Conservation (phyloP, 2,329 filamentous ascomycete genomes). For the Aspergillus ruber region DNA sequence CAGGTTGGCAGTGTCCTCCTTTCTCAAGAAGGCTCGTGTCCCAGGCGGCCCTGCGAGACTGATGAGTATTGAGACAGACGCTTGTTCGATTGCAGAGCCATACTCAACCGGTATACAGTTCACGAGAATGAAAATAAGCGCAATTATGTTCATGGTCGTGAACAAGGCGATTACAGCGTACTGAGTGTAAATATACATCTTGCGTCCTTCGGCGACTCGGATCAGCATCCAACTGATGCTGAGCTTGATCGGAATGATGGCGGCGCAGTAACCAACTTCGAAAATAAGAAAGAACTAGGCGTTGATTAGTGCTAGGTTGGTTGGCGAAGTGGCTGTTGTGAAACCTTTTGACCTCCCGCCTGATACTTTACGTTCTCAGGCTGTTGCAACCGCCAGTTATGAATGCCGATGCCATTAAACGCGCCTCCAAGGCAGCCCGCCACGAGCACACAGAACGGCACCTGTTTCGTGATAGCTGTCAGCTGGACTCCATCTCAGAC, state of each 20-base stretch:
- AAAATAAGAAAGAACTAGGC: slow-evolving; percentile 19
- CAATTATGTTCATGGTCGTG: slow-evolving; percentile 17
- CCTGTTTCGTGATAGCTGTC: slow-evolving; percentile 3
- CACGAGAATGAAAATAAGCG: slow-evolving; percentile 16
- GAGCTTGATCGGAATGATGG: slow-evolving; percentile 21
- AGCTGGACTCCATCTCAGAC: not conserved
- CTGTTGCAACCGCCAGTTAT: slow-evolving; percentile 6
- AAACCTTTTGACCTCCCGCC: slow-evolving; percentile 13
- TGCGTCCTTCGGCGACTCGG: slow-evolving; percentile 17
- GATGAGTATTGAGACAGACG: not conserved
- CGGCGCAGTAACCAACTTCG: slow-evolving; percentile 20
- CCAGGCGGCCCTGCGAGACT: slow-evolving; percentile 14
- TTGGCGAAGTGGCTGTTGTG: not conserved
- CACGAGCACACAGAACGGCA: slow-evolving; percentile 14
- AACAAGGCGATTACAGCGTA: slow-evolving; percentile 15
- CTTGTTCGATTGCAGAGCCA: not conserved
- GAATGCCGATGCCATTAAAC: slow-evolving; percentile 19
- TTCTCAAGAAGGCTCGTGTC: slow-evolving; percentile 8
- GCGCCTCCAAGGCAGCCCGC: slow-evolving; percentile 16
- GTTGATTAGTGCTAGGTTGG: not conserved
- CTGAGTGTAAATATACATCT: slow-evolving; percentile 14
- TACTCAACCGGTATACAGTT: slow-evolving; percentile 18
- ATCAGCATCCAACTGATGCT: slow-evolving; percentile 22
- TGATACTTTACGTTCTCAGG: slow-evolving; percentile 13
- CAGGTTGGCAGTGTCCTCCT: slow-evolving; percentile 15